Evolutionary conservation across 179 eudicot genomes (phyloP), one percentile per base, ranked within the genome.

Genomic region (Camellia oleifera): DNA sequence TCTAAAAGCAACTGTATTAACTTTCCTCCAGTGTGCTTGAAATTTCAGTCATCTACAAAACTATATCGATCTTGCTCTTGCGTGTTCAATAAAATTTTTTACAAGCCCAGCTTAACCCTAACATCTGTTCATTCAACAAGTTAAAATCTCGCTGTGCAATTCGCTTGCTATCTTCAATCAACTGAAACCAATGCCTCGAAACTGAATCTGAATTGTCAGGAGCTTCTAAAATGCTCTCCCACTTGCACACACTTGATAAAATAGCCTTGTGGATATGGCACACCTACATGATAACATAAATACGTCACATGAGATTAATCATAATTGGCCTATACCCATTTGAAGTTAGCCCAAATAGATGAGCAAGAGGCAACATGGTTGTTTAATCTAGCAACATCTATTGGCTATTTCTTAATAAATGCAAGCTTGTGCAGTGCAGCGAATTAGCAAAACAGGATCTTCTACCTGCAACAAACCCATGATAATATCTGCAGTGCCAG

Each of bases 391-490:
- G 58, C 58, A 54, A 54, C 58, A 54, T 9, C 58, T 54, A 54
- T 54, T 60, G 20, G 20, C 64, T 60, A n/a, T 60, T 17, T 60
- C 64, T 60, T 60, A 15, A 17, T n/a, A 15, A 60, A 60, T 12
- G 32, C 10, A 63, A 6, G 3, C 40, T 1, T 3, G 32, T 63
- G n/a, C 67, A 20, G 4, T 63, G 67, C 23, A 7, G 54, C n/a
- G 68, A 60, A 58, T 53, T 50, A 26, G 44, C 61, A 26, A 12
- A 40, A 42, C 62, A 54, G 53, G 72, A 23, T 45, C 4, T 44
- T 73, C 63, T 80, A 93, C 99, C 96, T 96, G 98, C 88, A 96
- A 85, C 68, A 96, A 78, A 74, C 95, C 97, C 91, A 73, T 84
- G 75, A 90, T 83, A 42, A 89, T 81, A 78, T 94, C 97, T 60